Evolutionary conservation across 2,329 filamentous ascomycete genomes (phyloP).

Genomic region (Mycosphaerelloides madeirae): DNA sequence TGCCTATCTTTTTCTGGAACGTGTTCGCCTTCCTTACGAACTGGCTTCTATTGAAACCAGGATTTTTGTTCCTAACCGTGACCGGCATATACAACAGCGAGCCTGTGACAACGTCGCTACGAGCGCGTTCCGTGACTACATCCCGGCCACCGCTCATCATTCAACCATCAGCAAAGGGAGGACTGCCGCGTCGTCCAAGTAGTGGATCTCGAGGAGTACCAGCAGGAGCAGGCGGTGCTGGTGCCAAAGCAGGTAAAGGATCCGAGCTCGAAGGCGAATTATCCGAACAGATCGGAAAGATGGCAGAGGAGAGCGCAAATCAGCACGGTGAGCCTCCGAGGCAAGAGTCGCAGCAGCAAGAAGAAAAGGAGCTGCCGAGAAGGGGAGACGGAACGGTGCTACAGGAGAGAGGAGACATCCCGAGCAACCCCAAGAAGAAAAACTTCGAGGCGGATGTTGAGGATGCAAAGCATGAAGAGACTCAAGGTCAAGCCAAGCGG

Average conservation of each 20-base stretch:
- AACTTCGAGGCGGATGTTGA: constrained; percentile 53
- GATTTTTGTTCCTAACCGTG: constrained; percentile 51
- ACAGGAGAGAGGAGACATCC: constrained; percentile 34
- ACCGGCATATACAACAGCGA: constrained; percentile 40
- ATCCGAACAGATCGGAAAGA: constrained; percentile 41
- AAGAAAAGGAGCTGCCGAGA: constrained; percentile 24
- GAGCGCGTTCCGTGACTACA: constrained; percentile 19
- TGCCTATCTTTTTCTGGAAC: constrained; percentile 50
- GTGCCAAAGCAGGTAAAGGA: constrained; percentile 35
- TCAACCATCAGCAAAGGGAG: constrained; percentile 41
- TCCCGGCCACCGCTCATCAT: constrained; percentile 38
- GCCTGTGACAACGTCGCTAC: constrained; percentile 9
- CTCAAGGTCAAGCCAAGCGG: neutral
- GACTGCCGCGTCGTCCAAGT: constrained; percentile 30
- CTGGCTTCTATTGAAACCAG: constrained; percentile 27
- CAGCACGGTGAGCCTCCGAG: constrained; percentile 7
- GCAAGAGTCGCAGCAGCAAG: constrained; percentile 4
- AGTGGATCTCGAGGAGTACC: constrained; percentile 33
- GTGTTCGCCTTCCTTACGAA: constrained; percentile 19
- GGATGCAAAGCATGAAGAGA: constrained; percentile 23
- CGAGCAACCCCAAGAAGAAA: constrained; percentile 57
- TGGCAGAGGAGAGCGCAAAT: constrained; percentile 37
- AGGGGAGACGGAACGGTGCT: constrained; percentile 45
- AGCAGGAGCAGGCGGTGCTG: constrained; percentile 49
- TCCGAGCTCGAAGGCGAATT: constrained; percentile 24